Evolutionary conservation across 1,284 basidiomycete genomes (phyloP), one percentile per base, ranked within the genome.

Genomic region (Trichosporon ovoides): DNA sequence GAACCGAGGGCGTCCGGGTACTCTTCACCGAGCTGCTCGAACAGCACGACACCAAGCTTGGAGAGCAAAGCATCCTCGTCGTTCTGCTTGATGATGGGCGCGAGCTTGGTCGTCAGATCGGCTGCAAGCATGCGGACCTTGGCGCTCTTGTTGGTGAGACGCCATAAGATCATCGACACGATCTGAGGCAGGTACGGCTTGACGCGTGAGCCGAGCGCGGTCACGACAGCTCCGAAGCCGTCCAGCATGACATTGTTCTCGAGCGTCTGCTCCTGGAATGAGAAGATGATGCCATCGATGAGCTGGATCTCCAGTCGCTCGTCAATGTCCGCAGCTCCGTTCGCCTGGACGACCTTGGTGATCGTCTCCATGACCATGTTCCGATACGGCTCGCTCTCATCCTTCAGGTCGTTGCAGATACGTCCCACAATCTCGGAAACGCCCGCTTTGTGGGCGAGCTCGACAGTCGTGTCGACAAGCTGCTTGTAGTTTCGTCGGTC

Each of bases 341-440:
- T 84, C 12, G 87, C 88, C 7, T 87, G 86, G 33, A 99, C 83
- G 37, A 98, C 96, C 75, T 97, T 96, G 20, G 93, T 96, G 68
- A 98, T 97, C 0, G 96, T 98, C 80, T 98, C 96, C 95, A 98
- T 98, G 40, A 97, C 94, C 96, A 98, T 98, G 83, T 98, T 98
- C 65, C 95, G 83, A 81, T 95, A 98, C 7, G 93, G 92, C 80
- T 98, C 96, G 1, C 88, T 88, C 75, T 94, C 91, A 68, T 95
- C 91, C 69, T 98, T 98, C 64, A 98, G 81, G 73, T 96, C 93
- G 73, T 98, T 96, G 60, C 96, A 94, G 65, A 98, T 86, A 61
- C 93, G 83, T 1, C 91, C 89, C 16, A 98, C 91, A 56, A 98
- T 96, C 78, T 97, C 95, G 9, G 92, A 84, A 0, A 98, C 93